Conservation (phyloP, 2,329 filamentous ascomycete genomes). For the Cercospora sp. region DNA sequence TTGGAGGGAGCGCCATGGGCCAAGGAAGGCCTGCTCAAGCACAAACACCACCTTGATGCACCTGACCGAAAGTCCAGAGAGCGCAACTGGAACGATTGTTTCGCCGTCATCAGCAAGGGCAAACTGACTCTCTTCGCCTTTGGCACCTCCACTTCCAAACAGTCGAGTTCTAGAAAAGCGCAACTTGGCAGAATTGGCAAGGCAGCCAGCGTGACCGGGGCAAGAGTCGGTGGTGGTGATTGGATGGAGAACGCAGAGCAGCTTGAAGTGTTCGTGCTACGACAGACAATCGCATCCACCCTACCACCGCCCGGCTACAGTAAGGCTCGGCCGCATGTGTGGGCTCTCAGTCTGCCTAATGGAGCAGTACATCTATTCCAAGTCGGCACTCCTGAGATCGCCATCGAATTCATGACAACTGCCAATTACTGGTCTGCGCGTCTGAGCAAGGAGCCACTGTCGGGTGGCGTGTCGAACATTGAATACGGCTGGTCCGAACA, state of each 20-base stretch:
- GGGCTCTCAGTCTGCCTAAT: slow-evolving; percentile 86
- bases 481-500: slow-evolving; percentile 95
- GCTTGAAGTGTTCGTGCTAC: slow-evolving; percentile 80
- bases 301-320: slow-evolving; percentile 92
- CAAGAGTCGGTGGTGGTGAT: slow-evolving; percentile 88
- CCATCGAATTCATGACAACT: slow-evolving; percentile 88
- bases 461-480: slow-evolving; percentile 92
- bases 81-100: slow-evolving; percentile 90
- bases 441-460: slow-evolving; percentile 86
- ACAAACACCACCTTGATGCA: slow-evolving; percentile 93
- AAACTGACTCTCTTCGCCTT: slow-evolving; percentile 95
- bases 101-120: slow-evolving; percentile 93
- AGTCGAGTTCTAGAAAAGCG: slow-evolving; percentile 40
- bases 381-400: slow-evolving; percentile 90
- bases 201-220: slow-evolving; percentile 51
- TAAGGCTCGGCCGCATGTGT: slow-evolving; percentile 84
- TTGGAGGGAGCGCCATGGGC: slow-evolving; percentile 95
- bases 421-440: slow-evolving; percentile 98
- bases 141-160: slow-evolving; percentile 61
- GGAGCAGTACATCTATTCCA: slow-evolving; percentile 98
- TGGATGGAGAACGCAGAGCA: slow-evolving; percentile 97
- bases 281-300: slow-evolving; percentile 87
- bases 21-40: slow-evolving; percentile 92
- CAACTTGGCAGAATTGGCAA: slow-evolving; percentile 36
- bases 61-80: slow-evolving; percentile 91